Base-by-base conservation (phyloP, 2,329 filamentous ascomycete species). In the Fusarium decemcellulare region DNA sequence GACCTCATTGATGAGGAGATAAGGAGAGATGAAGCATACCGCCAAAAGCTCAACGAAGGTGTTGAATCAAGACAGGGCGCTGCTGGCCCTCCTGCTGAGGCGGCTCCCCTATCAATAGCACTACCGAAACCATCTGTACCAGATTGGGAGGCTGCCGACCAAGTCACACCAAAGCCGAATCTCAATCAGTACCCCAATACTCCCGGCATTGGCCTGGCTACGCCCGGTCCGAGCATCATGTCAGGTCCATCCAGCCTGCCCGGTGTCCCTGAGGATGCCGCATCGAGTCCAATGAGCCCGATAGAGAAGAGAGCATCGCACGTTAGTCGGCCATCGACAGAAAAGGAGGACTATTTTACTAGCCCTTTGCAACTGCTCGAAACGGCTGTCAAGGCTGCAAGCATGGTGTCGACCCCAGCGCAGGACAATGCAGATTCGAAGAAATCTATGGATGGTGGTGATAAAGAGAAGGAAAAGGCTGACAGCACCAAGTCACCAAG, bases 1-100 rank as follows among this genome's bases (percentile, higher is more conserved):
- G 92, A 92, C 59, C 85, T 98, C 43, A 92, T 99, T 57, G 93
- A 97, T 65, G 95, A 98, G 78, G 93, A 98, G 78, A 92, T 97
- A 71, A 90, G 88, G 69, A 89, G 93, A 55, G 96, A 99, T 75
- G 90, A 93, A 74, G 83, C 81, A 1, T 90, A 92, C 76, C 89
- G 95, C n/a, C 84, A 89, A 46, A 87, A 88, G 47, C 82, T 97
- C 8, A 88, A 94, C 54, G 87, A 89, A 36, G 85, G 81, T 15
- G 84, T 88, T 6, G 88, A 90, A 65, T 89, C 90, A 73, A 85
- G 87, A 32, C 84, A 86, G 55, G 83, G 83, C 36, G 79, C 85
- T n/a, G 85, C 42, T 30, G 63, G 18, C 65, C 29, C 85, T 23
- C 5, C 23, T 23, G 23, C 88, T 47, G 77, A 84, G 4, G 87